Conservation (phyloP, 768 basidiomycete species). For the Agaricus sinodeliciosus region DNA sequence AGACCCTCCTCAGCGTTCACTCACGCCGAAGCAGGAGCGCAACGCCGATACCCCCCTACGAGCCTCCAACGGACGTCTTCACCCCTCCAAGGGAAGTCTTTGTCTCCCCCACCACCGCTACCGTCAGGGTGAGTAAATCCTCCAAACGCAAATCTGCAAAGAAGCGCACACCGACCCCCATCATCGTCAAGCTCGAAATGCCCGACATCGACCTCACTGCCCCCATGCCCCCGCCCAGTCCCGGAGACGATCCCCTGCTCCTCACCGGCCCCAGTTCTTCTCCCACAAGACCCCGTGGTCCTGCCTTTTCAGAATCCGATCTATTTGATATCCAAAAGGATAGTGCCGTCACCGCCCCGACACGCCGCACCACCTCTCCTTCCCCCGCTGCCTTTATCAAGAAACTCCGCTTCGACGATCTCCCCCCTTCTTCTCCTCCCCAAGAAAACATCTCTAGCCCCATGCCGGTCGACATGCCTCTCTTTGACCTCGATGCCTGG, state of each 20-base stretch:
- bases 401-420: constrained; percentile 5
- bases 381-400: neutral
- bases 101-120: constrained; percentile 30
- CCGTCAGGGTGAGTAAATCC: constrained; percentile 2
- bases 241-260: constrained; percentile 70
- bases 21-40: constrained; percentile 30
- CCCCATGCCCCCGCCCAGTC: constrained; percentile 65
- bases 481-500: constrained; percentile 25
- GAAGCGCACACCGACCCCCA: constrained; percentile 15
- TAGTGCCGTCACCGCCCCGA: constrained; percentile 18
- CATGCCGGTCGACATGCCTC: constrained; percentile 24
- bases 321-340: constrained; percentile 2
- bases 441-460: constrained; percentile 4
- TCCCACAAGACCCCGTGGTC: constrained; percentile 11
- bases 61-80: constrained; percentile 62
- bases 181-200: constrained; percentile 53
- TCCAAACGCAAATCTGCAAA: constrained; percentile 13
- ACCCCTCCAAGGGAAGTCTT: constrained; percentile 64
- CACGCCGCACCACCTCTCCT: constrained; percentile 12
- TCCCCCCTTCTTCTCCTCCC: constrained; percentile 17
- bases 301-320: constrained; percentile 6
- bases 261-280: constrained; percentile 35
- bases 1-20: constrained; percentile 17
- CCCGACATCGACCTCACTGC: constrained; percentile 54
- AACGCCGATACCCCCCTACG: constrained; percentile 57